phyloP scores from a whole-genome alignment of 768 basidiomycete species.

The Mycena kentingensis region DNA sequence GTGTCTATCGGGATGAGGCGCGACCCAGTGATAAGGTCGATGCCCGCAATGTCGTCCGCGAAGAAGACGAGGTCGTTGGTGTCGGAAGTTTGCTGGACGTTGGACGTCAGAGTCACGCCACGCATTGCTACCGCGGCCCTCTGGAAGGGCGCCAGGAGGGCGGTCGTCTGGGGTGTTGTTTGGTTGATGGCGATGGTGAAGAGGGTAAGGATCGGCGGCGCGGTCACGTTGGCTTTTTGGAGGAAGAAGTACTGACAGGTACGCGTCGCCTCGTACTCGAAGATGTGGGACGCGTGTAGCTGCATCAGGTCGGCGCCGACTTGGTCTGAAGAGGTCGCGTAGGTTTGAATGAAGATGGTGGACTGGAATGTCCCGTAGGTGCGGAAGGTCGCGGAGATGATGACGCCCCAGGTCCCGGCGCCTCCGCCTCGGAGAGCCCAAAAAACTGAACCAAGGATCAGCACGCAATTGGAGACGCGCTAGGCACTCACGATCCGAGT shows the following conservation, averaged over 20 bases:
- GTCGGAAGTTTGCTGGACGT: neutral
- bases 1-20: too few relatives aligned
- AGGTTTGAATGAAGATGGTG: slow-evolving; percentile 20
- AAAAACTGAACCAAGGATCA: slow-evolving; percentile 21
- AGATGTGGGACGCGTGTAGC: slow-evolving; percentile 38
- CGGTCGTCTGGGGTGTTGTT: slow-evolving; percentile 15
- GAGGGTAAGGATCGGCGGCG: slow-evolving; percentile 23
- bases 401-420: slow-evolving; percentile 40
- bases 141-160: slow-evolving; percentile 25
- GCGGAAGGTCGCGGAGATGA: slow-evolving; percentile 37
- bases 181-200: slow-evolving; percentile 6
- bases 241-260: slow-evolving; percentile 34
- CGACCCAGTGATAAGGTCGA: too few relatives aligned
- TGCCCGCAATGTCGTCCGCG: slow-evolving; percentile 21
- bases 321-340: slow-evolving; percentile 20
- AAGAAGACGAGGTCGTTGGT: slow-evolving; percentile 19
- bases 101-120: slow-evolving; percentile 11
- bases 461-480: too few relatives aligned
- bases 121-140: slow-evolving; percentile 20
- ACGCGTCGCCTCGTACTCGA: slow-evolving; percentile 32
- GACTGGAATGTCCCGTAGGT: slow-evolving; percentile 36
- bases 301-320: slow-evolving; percentile 28
- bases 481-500: slow-evolving; percentile 5
- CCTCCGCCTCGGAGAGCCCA: slow-evolving; percentile 33
- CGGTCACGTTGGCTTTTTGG: neutral